Percentiles rank a stretch among this genome's conserved stretches.
Evolutionary conservation across 2,329 filamentous ascomycete species (phyloP).

Genomic region (Epichloe sibirici): DNA sequence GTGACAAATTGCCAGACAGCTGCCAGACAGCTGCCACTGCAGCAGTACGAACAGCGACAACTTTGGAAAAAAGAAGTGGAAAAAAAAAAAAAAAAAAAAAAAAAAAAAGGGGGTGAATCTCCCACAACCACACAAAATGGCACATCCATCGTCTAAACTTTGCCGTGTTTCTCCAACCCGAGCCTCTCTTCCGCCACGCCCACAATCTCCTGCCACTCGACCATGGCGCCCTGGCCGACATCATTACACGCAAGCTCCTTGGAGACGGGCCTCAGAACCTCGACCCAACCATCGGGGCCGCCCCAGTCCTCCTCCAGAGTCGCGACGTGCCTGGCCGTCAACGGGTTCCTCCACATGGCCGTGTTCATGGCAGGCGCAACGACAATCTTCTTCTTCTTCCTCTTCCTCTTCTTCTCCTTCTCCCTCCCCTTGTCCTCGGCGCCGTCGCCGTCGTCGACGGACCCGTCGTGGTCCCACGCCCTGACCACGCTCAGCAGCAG

Average conservation of each 20-base stretch:
- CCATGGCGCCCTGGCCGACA: constrained; percentile 71
- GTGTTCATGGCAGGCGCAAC: constrained; percentile 82
- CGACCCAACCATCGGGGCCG: constrained; percentile 35
- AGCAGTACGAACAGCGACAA: no score
- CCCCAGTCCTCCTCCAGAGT: constrained; percentile 68
- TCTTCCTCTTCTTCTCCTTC: no score
- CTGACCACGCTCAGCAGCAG: constrained; percentile 62
- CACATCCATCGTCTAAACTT: not conserved
- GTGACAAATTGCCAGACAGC: not conserved
- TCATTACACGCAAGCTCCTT: constrained; percentile 81
- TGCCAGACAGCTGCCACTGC: not conserved
- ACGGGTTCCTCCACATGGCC: constrained; percentile 78
- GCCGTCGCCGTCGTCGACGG: constrained; percentile 32
- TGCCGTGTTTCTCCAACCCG: constrained; percentile 7
- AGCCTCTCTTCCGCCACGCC: constrained; percentile 44
- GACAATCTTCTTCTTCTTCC: constrained; percentile 47
- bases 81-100: not conserved
- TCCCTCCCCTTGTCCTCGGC: no score
- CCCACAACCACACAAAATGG: not conserved
- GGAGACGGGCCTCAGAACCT: constrained; percentile 58
- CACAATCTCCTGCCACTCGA: constrained; percentile 67
- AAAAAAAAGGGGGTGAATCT: not conserved
- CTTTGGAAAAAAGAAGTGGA: not conserved
- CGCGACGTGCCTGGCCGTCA: constrained; percentile 60
- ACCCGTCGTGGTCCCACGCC: constrained; percentile 73